Percentiles rank a stretch among this genome's conserved stretches.
Conservation (phyloP, 2,329 filamentous ascomycete species). For the Dactylellina leptospora region DNA sequence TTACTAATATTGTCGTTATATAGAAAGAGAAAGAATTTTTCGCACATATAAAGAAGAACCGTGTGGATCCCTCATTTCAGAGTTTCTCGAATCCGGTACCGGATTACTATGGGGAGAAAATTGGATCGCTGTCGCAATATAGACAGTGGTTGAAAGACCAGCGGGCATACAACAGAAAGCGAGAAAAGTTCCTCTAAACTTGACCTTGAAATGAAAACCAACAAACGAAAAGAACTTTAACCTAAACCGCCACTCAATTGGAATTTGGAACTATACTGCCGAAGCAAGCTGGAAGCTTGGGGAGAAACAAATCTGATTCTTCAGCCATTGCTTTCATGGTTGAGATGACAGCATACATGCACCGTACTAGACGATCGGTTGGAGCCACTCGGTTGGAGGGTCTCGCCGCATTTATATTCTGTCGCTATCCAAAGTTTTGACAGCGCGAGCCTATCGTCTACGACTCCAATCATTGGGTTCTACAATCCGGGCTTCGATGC, state of each 20-base stretch:
- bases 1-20: not conserved
- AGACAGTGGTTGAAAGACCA: constrained; percentile 97
- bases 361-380: not conserved
- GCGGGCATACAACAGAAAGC: constrained; percentile 94
- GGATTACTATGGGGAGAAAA: constrained; percentile 99
- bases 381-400: not conserved
- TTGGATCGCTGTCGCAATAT: constrained; percentile 89
- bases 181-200: constrained; percentile 59
- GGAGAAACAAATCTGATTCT: no score
- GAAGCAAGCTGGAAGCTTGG: not conserved
- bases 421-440: not conserved
- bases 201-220: not conserved
- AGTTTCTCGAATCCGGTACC: constrained; percentile 92
- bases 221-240: not conserved
- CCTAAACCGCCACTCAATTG: not conserved
- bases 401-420: not conserved
- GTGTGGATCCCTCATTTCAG: constrained; percentile 88
- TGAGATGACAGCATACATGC: not conserved
- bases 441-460: not conserved
- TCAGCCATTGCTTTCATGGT: no score
- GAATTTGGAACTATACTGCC: not conserved
- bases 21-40: constrained; percentile 96
- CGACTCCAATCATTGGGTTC: not conserved
- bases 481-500: not conserved
- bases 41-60: constrained; percentile 85